Conservation (phyloP, 768 basidiomycete genomes). For the Hydnomerulius pinastri region DNA sequence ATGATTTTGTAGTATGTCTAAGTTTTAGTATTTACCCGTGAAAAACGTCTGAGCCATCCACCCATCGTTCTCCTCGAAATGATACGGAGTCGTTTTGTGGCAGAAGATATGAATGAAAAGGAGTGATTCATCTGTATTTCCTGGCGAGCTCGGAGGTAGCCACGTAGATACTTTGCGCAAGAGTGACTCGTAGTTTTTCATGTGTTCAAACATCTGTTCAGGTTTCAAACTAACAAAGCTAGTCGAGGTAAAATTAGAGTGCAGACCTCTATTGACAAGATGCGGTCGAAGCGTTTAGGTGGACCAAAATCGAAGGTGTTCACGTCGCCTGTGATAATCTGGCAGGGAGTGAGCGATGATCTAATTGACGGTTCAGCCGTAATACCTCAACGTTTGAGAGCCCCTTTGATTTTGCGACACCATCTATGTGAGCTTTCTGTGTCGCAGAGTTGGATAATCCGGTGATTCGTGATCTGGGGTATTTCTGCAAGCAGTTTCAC, state of each 20-base stretch:
- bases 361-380: not conserved
- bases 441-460: constrained; percentile 70
- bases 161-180: constrained; percentile 64
- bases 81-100: constrained; percentile 61
- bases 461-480: constrained; percentile 61
- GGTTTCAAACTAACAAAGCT: not conserved
- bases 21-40: constrained; percentile 48
- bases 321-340: constrained; percentile 72
- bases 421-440: constrained; percentile 66
- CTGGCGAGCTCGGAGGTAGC: constrained; percentile 47
- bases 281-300: constrained; percentile 61
- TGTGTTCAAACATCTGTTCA: constrained; percentile 71
- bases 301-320: constrained; percentile 60
- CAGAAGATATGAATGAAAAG: constrained; percentile 76
- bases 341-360: not conserved
- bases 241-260: not conserved
- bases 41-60: constrained; percentile 81
- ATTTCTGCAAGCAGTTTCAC: constrained; percentile 45
- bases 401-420: constrained; percentile 46
- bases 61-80: constrained; percentile 67
- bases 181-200: constrained; percentile 71
- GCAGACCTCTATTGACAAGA: constrained; percentile 65
- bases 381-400: constrained; percentile 54
- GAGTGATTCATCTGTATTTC: constrained; percentile 42
- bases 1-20: not conserved